A percentile compares a stretch with the other conserved stretches of the same genome.
Evolutionary conservation across 1,284 basidiomycete genomes (phyloP).

Genomic region (Coriolopsis trogii): DNA sequence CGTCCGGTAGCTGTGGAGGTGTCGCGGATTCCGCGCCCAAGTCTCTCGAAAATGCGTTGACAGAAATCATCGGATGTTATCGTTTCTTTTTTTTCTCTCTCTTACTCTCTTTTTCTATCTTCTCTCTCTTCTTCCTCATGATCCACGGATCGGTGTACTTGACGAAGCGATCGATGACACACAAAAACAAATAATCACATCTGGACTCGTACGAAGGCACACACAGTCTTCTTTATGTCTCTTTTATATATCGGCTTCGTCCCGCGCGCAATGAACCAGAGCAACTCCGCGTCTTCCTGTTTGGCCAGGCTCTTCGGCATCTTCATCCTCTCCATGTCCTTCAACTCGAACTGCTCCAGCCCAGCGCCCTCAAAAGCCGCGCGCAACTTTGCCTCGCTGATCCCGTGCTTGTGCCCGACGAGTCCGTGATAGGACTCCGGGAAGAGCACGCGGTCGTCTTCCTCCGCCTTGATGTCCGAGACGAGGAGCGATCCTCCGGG

Average conservation of each 20-base stretch:
- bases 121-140: not conserved
- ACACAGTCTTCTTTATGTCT: no score
- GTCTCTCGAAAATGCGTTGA: no score
- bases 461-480: slow-evolving; percentile 47
- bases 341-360: slow-evolving; percentile 45
- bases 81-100: no score
- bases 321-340: slow-evolving; percentile 36
- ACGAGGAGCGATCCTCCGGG: slow-evolving; percentile 65
- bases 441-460: slow-evolving; percentile 26
- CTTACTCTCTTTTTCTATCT: no score
- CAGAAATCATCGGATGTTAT: no score
- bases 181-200: no score
- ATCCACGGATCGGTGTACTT: no score
- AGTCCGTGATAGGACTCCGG: slow-evolving; percentile 38
- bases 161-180: no score
- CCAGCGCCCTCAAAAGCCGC: slow-evolving; percentile 51
- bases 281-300: slow-evolving; percentile 7
- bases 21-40: no score
- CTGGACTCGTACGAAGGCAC: no score
- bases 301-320: slow-evolving; percentile 29
- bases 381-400: slow-evolving; percentile 49
- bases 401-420: slow-evolving; percentile 56
- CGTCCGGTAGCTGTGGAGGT: no score
- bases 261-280: slow-evolving; percentile 17
- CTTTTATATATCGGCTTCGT: slow-evolving; percentile 7